phyloP scores from a whole-genome alignment of 495 filamentous ascomycete genomes.

The Penicillium antarcticum region DNA sequence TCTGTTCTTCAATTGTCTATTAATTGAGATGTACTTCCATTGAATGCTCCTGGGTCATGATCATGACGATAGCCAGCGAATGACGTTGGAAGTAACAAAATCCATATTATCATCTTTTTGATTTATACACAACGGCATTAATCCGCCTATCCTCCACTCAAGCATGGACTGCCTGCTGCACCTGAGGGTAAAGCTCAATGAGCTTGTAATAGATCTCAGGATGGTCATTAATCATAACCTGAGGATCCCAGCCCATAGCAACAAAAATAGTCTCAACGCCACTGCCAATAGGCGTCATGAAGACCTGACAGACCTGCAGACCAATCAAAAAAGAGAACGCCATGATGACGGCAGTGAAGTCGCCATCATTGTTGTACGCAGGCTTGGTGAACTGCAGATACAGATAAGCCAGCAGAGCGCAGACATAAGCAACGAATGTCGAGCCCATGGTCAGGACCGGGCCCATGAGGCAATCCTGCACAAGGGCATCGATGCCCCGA shows the following conservation, averaged over 20 bases:
- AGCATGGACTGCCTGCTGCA: conserved; percentile 69
- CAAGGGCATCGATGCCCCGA: conserved; percentile 82
- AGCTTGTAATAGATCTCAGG: conserved; percentile 74
- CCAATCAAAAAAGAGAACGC: conserved; percentile 83
- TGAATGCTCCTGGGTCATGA: too few species aligned
- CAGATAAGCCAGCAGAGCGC: conserved; percentile 75
- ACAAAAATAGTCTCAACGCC: conserved; percentile 80
- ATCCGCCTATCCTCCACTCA: conserved; percentile 19
- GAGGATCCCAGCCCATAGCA: conserved; percentile 83
- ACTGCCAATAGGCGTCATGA: conserved; percentile 70
- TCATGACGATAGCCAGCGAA: too few species aligned
- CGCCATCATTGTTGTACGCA: conserved; percentile 66
- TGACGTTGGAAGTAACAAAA: too few species aligned
- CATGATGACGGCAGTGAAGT: conserved; percentile 74
- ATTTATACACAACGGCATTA: too few species aligned
- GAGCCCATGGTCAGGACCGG: conserved; percentile 87
- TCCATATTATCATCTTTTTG: too few species aligned
- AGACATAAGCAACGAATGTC: conserved; percentile 77
- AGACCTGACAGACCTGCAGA: conserved; percentile 82
- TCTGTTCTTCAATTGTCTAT: too few species aligned
- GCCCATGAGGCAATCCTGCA: conserved; percentile 87
- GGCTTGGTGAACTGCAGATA: conserved; percentile 81
- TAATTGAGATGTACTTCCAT: too few species aligned
- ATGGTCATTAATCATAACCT: conserved; percentile 79
- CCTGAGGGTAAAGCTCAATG: conserved; percentile 75